Percentiles rank a stretch among this genome's conserved stretches.
Conservation (phyloP, 1,139 yeast species). For the Taphrina wiesneri region DNA sequence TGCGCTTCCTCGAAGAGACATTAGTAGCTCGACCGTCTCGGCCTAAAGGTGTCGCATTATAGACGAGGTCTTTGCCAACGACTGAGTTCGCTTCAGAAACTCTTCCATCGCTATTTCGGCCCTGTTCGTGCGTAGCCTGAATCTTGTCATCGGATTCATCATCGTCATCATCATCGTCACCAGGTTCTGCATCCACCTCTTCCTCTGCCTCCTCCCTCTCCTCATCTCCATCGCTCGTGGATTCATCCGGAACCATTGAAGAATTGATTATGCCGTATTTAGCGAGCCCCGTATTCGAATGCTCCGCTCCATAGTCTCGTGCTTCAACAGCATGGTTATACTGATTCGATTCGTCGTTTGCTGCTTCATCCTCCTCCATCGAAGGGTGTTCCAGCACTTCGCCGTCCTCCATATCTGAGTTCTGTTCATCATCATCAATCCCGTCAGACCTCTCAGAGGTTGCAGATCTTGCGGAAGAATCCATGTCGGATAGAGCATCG, state of each 20-base stretch:
- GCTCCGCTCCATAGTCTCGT: not conserved
- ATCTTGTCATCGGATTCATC: not conserved
- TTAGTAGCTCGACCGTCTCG: not conserved
- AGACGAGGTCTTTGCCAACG: not conserved
- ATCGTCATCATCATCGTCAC: not conserved
- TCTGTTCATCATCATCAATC: not conserved
- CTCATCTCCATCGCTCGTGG: not conserved
- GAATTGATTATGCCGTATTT: not conserved
- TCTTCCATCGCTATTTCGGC: not conserved
- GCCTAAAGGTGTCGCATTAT: not conserved
- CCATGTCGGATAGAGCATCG: conserved; percentile 15
- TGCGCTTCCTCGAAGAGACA: conserved; percentile 12
- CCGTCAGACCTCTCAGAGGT: not conserved
- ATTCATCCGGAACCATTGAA: not conserved
- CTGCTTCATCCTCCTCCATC: not conserved
- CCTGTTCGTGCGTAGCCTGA: not conserved
- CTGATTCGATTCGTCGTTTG: not conserved
- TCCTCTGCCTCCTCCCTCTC: not conserved
- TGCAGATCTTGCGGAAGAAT: not conserved
- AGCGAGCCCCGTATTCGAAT: not conserved
- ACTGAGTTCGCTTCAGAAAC: not conserved
- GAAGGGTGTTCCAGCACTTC: not conserved
- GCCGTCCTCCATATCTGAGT: not conserved
- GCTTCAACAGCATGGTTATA: not conserved
- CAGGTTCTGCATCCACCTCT: not conserved